These are phyloP conservation scores for Candida jianshihensis DNA, from an alignment of 805 yeast species.

Conservation along the genomic window DNA sequence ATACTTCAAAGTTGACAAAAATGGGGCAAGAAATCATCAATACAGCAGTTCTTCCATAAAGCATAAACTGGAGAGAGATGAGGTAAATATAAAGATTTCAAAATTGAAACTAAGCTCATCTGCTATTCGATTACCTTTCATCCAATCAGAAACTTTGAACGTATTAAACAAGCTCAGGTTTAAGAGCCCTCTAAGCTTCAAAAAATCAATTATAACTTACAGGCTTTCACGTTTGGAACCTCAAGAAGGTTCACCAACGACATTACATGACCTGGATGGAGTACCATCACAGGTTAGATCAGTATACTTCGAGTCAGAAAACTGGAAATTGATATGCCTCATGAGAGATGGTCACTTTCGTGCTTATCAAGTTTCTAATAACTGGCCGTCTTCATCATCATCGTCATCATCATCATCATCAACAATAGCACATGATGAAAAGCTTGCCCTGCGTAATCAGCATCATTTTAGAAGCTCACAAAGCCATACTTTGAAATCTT, in stretches of 20 bases:
- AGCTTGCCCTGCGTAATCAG: no score
- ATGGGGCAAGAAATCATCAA: slow-evolving; percentile 5
- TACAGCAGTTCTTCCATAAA: slow-evolving; percentile 11
- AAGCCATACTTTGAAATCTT: no score
- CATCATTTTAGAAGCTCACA: no score
- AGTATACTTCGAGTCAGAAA: no score
- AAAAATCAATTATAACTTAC: not conserved
- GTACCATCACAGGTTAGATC: not conserved
- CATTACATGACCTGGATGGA: not conserved
- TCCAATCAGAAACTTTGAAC: not conserved
- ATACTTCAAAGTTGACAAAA: slow-evolving; percentile 21
- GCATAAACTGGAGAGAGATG: slow-evolving; percentile 7
- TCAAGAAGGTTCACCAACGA: not conserved
- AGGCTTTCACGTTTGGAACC: not conserved
- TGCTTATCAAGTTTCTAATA: no score
- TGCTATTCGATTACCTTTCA: not conserved
- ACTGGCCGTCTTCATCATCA: no score
- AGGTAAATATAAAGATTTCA: slow-evolving; percentile 4
- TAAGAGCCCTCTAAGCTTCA: not conserved
- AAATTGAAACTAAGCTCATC: not conserved
- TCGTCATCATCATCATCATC: no score
- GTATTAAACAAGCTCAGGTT: not conserved
- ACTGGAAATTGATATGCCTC: no score
- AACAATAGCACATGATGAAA: no score
- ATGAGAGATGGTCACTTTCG: no score